Conservation (phyloP, 2,329 filamentous ascomycete species). For the Chrysoporthe deuterocubensis region DNA sequence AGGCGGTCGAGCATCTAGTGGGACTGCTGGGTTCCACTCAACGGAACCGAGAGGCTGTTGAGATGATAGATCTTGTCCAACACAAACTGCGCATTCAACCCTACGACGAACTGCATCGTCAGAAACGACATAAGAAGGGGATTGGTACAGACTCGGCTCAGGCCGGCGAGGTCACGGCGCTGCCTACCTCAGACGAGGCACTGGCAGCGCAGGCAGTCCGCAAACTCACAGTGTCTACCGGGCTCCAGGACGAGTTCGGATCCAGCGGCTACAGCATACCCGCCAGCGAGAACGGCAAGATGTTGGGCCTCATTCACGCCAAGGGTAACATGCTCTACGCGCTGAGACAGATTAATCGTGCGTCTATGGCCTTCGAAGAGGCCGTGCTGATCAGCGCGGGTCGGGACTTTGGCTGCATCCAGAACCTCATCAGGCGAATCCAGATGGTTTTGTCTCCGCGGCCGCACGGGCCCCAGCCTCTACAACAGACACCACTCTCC, state of each 20-base stretch:
- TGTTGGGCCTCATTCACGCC: slow-evolving; percentile 91
- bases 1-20: slow-evolving; percentile 93
- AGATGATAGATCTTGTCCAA: slow-evolving; percentile 86
- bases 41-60: slow-evolving; percentile 81
- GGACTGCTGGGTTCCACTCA: slow-evolving; percentile 83
- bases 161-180: slow-evolving; percentile 27
- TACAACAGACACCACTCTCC: slow-evolving; percentile 37
- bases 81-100: slow-evolving; percentile 61
- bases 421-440: slow-evolving; percentile 78
- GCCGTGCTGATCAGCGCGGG: slow-evolving; percentile 88
- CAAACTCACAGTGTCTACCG: slow-evolving; percentile 24
- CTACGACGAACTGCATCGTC: slow-evolving; percentile 33
- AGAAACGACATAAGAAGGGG: slow-evolving; percentile 31
- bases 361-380: slow-evolving; percentile 91
- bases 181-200: slow-evolving; percentile 32
- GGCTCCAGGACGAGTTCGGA: slow-evolving; percentile 56
- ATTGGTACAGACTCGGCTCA: slow-evolving; percentile 31
- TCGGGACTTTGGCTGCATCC: slow-evolving; percentile 69
- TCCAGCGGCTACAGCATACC: slow-evolving; percentile 85
- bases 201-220: slow-evolving; percentile 30
- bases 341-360: slow-evolving; percentile 77
- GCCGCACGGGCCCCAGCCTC: slow-evolving; percentile 36
- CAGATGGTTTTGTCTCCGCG: slow-evolving; percentile 67
- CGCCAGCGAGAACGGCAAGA: slow-evolving; percentile 86
- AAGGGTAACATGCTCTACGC: slow-evolving; percentile 99